phyloP scores from a whole-genome alignment of 768 basidiomycete genomes.

The Daedaleopsis sinensis region DNA sequence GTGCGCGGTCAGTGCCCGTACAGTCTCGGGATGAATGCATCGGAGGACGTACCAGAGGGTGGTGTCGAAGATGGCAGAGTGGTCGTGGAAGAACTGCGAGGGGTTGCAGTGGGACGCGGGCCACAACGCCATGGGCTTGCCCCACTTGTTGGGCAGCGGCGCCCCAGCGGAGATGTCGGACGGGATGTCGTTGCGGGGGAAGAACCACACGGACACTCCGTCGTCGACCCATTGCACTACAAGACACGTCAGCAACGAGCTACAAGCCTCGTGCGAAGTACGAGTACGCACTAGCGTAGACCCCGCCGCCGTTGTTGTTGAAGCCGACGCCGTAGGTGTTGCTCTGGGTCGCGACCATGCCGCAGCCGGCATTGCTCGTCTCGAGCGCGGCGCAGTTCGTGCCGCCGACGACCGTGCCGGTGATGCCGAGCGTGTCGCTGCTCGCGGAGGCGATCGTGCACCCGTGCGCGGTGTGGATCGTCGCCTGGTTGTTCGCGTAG shows the following conservation, averaged over 20 bases:
- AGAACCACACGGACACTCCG: conserved; percentile 85
- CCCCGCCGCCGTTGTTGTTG: conserved; percentile 82
- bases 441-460: conserved; percentile 63
- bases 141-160: conserved; percentile 79
- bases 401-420: conserved; percentile 66
- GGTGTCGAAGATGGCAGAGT: conserved; percentile 83
- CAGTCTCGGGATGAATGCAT: neutral
- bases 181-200: conserved; percentile 74
- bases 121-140: conserved; percentile 78
- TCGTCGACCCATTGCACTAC: conserved; percentile 75
- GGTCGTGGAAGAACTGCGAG: conserved; percentile 75
- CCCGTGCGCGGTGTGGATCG: conserved; percentile 76
- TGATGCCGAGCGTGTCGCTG: conserved; percentile 52
- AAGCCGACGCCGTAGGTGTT: conserved; percentile 81
- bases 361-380: conserved; percentile 81
- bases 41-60: conserved; percentile 69
- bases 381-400: conserved; percentile 73
- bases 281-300: conserved; percentile 75
- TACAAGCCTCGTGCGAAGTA: no score
- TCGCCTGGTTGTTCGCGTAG: conserved; percentile 80
- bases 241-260: conserved; percentile 6
- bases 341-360: conserved; percentile 59
- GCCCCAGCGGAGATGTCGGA: conserved; percentile 68
- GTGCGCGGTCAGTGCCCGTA: neutral
- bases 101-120: conserved; percentile 75